These are phyloP conservation scores for Oenanthe sinensis DNA, from an alignment of 129 eudicot genomes.

Conservation along the genomic window DNA sequence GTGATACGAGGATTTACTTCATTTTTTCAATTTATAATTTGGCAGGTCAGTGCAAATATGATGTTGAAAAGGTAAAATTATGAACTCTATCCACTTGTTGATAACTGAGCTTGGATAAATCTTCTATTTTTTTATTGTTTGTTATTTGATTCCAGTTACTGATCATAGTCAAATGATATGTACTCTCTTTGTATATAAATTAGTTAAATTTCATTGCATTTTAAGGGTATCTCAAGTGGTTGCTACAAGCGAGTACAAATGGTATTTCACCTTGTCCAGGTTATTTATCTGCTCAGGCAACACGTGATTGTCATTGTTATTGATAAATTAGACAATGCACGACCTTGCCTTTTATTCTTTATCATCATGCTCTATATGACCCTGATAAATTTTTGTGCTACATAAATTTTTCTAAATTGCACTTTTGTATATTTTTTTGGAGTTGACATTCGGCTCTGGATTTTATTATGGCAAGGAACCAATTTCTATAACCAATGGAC, in stretches of 20 bases:
- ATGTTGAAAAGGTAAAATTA: constrained; percentile 68
- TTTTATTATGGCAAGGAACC: no score
- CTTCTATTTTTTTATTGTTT: not conserved
- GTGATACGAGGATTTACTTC: constrained; percentile 15
- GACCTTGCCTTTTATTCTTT: not conserved
- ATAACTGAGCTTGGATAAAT: not conserved
- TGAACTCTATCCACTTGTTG: not conserved
- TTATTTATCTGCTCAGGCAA: not conserved
- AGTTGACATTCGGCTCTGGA: not conserved
- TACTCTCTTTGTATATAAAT: not conserved
- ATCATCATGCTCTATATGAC: not conserved
- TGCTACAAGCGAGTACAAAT: not conserved
- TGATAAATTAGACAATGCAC: not conserved
- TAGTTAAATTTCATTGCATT: not conserved
- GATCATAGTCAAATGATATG: not conserved
- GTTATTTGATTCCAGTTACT: not conserved
- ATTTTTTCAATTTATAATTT: constrained; percentile 15
- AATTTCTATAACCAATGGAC: no score
- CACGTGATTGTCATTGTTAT: not conserved
- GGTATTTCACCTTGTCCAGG: not conserved
- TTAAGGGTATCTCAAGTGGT: not conserved
- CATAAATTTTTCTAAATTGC: not conserved
- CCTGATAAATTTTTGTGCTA: not conserved
- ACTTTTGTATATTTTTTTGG: not conserved
- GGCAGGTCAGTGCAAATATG: constrained; percentile 78